Base-by-base conservation (phyloP, 352 stramenopile species). In the Globisporangium irregulare region DNA sequence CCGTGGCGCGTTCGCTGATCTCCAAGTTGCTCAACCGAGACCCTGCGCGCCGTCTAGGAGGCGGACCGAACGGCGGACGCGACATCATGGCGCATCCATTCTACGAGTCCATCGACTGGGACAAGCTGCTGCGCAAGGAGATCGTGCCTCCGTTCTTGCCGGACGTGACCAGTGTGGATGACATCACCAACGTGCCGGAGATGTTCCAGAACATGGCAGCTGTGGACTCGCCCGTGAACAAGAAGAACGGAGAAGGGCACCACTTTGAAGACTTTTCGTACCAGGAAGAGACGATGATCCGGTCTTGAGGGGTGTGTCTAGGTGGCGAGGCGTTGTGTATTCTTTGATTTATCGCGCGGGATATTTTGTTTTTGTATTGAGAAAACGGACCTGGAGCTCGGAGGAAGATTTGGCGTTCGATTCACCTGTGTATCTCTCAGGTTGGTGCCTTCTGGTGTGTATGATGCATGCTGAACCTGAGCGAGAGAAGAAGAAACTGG, bases 21-120 rank as follows among this genome's bases (percentile, higher is more conserved):
- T 90, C 85, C 6, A 94, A 93, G 73, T 71, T 99, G 59, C 75
- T 99, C 43, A 95, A 97, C 60, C 98, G 98, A 66, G 91, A 99
- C 66, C 93, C 96, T 29, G 80, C 84, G 34, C 89, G 89, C 62
- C 87, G 97, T 56, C 86, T 99, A 24, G 97, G 97, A n/a, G 83
- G 85, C 1, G 89, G 89, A 0, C 83, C 87, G 6, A 93, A 91
- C 36, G 89, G 89, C n/a, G 89, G 89, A 0, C 80, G 81, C 14
- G 87, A 96, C 58, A 96, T 96, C 58, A 96, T 96, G 89, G 86
- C 86, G 18, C 87, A 96, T 59, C 84, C 86, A 55, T 96, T 96
- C 61, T 96, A 87, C 67, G 84, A 92, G 67, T 22, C 76, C 0
- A 95, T 96, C 55, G 87, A 96, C 65, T 96, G 89, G 89, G 89